Conservation (phyloP, 768 basidiomycete species). For the Rhodotorula toruloides region DNA sequence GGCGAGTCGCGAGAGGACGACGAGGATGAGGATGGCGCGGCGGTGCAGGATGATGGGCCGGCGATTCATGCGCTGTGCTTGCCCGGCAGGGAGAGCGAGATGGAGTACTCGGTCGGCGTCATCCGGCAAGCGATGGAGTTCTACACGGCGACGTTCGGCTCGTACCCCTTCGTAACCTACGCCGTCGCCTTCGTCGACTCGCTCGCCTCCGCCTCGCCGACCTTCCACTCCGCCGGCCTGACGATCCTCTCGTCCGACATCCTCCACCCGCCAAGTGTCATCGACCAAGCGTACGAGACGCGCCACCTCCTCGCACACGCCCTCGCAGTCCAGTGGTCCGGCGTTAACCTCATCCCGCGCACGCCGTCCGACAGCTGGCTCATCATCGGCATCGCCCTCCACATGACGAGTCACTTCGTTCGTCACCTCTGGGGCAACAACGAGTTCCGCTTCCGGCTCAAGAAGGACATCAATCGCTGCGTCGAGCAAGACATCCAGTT, state of each 20-base stretch:
- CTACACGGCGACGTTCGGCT: conserved; percentile 84
- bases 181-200: conserved; percentile 93
- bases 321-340: conserved; percentile 91
- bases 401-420: conserved; percentile 82
- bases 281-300: conserved; percentile 89
- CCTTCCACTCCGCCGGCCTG: conserved; percentile 73
- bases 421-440: conserved; percentile 87
- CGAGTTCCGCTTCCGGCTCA: conserved; percentile 89
- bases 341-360: conserved; percentile 91
- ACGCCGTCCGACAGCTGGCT: conserved; percentile 93
- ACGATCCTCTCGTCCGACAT: conserved; percentile 74
- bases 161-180: conserved; percentile 91
- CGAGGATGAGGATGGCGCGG: conserved; percentile 56
- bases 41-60: conserved; percentile 37
- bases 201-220: conserved; percentile 49
- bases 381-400: conserved; percentile 85
- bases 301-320: conserved; percentile 79
- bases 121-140: conserved; percentile 87
- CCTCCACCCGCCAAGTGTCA: conserved; percentile 76
- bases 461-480: conserved; percentile 93
- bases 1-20: conserved; percentile 51
- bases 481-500: conserved; percentile 83
- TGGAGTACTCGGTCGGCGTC: conserved; percentile 65
- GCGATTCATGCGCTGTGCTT: conserved; percentile 85
- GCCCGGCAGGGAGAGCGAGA: conserved; percentile 72